Evolutionary conservation across 2,329 filamentous ascomycete species (phyloP).

Genomic region (Colletotrichum horii): DNA sequence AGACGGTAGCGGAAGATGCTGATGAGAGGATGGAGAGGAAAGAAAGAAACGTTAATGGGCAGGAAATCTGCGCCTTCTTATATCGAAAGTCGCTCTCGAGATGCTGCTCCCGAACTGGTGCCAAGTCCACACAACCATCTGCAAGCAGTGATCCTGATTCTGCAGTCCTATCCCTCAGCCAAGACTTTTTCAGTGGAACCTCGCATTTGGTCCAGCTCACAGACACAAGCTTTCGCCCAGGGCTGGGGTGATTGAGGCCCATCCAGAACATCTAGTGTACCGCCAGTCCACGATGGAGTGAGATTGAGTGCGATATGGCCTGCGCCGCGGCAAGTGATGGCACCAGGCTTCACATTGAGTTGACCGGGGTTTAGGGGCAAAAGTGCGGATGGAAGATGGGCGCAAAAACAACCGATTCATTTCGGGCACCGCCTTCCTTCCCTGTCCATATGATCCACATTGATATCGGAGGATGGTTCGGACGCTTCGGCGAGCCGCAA

Average conservation of each 20-base stretch:
- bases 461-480: not conserved
- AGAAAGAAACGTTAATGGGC: not conserved
- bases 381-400: not conserved
- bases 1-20: conserved; percentile 15
- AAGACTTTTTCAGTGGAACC: conserved; percentile 3
- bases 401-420: not conserved
- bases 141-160: not conserved
- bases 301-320: not conserved
- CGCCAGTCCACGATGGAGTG: conserved; percentile 1
- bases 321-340: not conserved
- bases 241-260: not conserved
- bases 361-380: not conserved
- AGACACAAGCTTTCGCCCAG: conserved; percentile 9
- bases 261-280: not conserved
- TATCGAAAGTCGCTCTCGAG: not conserved
- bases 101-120: not conserved
- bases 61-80: conserved; percentile 11
- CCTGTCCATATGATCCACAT: conserved; percentile 13
- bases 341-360: not conserved
- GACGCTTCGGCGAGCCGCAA: conserved; percentile 7
- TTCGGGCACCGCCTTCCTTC: conserved; percentile 5
- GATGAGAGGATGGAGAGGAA: conserved; percentile 4
- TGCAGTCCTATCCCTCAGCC: not conserved
- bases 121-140: not conserved
- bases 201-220: not conserved